phyloP scores from a whole-genome alignment of 148 eudicot genomes.

The Chenopodium berlandieri region DNA sequence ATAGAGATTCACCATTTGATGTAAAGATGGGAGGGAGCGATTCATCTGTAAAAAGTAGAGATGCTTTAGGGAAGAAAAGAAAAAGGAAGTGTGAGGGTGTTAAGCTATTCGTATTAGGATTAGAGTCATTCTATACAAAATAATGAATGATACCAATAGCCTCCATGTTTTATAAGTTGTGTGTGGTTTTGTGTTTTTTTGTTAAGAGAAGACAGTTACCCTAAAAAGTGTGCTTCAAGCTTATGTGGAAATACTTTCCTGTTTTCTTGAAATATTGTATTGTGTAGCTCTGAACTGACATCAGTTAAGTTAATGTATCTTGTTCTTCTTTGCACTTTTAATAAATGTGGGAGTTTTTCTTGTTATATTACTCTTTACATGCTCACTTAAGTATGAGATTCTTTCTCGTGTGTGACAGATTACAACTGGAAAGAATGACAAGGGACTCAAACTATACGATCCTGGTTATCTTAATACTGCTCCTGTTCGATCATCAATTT shows the following conservation, averaged over 20 bases:
- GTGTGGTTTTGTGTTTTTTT: too few relatives aligned
- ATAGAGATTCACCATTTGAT: too few relatives aligned
- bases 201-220: too few relatives aligned
- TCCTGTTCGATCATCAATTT: conserved; percentile 90
- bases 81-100: too few relatives aligned
- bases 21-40: too few relatives aligned
- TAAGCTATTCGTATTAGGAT: too few relatives aligned
- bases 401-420: conserved; percentile 45
- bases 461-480: conserved; percentile 99
- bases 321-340: not conserved
- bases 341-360: not conserved
- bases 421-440: conserved; percentile 81
- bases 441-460: conserved; percentile 91
- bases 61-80: too few relatives aligned
- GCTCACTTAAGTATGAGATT: not conserved
- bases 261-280: not conserved
- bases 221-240: not conserved
- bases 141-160: too few relatives aligned
- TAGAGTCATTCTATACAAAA: too few relatives aligned
- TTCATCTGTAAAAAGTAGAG: too few relatives aligned
- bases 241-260: not conserved
- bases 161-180: too few relatives aligned
- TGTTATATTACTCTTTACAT: not conserved
- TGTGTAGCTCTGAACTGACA: not conserved
- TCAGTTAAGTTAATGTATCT: not conserved